Evolutionary conservation across 441 rosid species (phyloP).

Genomic region (Cnidoscolus chayamansa): DNA sequence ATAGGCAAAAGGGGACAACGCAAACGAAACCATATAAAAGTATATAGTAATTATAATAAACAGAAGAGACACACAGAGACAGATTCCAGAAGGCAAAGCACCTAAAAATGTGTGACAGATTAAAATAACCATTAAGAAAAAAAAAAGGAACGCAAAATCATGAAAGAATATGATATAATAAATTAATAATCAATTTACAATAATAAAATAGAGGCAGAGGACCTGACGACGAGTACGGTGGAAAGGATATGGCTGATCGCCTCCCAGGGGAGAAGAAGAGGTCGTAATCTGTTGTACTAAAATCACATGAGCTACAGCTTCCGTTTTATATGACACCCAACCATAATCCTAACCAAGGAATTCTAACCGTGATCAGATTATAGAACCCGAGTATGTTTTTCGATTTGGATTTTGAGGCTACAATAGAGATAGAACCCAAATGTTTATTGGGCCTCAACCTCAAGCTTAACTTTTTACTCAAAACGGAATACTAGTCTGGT

Average conservation of each 20-base stretch:
- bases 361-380: not conserved
- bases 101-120: not conserved
- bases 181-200: not conserved
- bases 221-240: conserved; percentile 9
- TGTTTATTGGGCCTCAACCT: too few species aligned
- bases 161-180: not conserved
- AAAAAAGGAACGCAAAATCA: not conserved
- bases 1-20: too few species aligned
- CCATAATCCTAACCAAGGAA: not conserved
- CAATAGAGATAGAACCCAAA: too few species aligned
- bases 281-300: not conserved
- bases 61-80: not conserved
- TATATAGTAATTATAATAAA: not conserved
- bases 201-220: not conserved
- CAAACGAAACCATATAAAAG: not conserved
- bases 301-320: not conserved
- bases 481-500: too few species aligned
- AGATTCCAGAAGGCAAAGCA: not conserved
- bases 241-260: conserved; percentile 4
- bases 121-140: not conserved
- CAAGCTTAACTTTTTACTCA: too few species aligned
- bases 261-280: not conserved
- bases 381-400: not conserved
- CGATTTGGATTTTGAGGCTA: too few species aligned
- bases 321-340: not conserved